Conservation (phyloP, 257 asterid species). For the Avicennia marina region DNA sequence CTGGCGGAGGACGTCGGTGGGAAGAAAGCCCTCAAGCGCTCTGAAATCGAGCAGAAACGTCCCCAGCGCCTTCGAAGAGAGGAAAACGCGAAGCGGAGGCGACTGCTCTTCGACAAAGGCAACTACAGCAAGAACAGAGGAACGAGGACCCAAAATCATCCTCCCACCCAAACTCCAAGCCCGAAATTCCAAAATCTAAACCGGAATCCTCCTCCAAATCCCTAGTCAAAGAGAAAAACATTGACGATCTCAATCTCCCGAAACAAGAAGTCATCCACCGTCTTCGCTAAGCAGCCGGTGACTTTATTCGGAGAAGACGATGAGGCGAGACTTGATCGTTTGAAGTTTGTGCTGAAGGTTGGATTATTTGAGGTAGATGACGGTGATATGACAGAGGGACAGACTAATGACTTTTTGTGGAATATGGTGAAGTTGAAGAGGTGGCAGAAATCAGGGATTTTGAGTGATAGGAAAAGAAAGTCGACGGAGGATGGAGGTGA, state of each 20-base stretch:
- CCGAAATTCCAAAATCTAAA: slow-evolving; percentile 44
- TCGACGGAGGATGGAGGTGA: slow-evolving; percentile 58
- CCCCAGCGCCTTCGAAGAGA: slow-evolving; percentile 80
- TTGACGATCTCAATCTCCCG: slow-evolving; percentile 61
- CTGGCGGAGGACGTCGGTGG: slow-evolving; percentile 65
- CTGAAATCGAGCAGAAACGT: slow-evolving; percentile 86
- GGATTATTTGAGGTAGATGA: slow-evolving; percentile 88
- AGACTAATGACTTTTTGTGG: slow-evolving; percentile 81
- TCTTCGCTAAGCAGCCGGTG: slow-evolving; percentile 80
- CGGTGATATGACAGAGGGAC: slow-evolving; percentile 96
- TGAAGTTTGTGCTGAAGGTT: slow-evolving; percentile 66
- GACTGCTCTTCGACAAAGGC: slow-evolving; percentile 59
- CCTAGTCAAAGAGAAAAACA: slow-evolving; percentile 58
- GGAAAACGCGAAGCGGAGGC: slow-evolving; percentile 84
- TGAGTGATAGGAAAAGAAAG: slow-evolving; percentile 79
- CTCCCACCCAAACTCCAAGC: slow-evolving; percentile 38
- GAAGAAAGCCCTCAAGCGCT: slow-evolving; percentile 71
- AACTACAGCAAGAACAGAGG: slow-evolving; percentile 21
- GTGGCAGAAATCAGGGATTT: slow-evolving; percentile 80
- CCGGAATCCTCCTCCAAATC: slow-evolving; percentile 51
- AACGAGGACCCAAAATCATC: slow-evolving; percentile 32
- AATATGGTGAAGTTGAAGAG: slow-evolving; percentile 87
- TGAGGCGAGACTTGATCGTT: slow-evolving; percentile 69
- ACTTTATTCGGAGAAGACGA: slow-evolving; percentile 94
- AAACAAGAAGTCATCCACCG: slow-evolving; percentile 84